Conservation (phyloP, 2,329 filamentous ascomycete species). For the Fusarium temperatum region DNA sequence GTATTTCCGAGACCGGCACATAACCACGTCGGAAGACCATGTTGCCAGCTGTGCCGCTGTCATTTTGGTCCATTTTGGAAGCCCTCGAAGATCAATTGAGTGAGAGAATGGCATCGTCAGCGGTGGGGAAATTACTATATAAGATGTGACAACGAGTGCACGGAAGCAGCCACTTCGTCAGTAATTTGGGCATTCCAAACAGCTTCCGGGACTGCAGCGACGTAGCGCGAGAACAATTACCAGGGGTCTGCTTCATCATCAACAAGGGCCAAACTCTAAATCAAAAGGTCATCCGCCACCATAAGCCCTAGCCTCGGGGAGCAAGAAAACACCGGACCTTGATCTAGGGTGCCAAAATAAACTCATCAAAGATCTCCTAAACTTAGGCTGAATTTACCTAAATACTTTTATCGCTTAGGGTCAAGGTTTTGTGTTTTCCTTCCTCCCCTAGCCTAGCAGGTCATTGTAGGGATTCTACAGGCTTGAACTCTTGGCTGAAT, state of each 20-base stretch:
- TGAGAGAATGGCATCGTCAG: not conserved
- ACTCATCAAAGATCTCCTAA: too few species aligned
- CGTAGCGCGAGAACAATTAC: not conserved
- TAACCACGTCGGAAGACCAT: conserved; percentile 14
- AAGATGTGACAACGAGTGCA: not conserved
- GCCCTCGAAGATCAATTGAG: not conserved
- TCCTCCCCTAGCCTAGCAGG: not conserved
- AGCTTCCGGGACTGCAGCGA: not conserved
- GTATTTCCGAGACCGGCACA: conserved; percentile 14
- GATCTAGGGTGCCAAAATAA: too few species aligned
- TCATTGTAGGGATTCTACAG: not conserved
- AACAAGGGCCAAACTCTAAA: not conserved
- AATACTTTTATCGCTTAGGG: too few species aligned
- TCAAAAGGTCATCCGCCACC: not conserved
- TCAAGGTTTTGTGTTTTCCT: too few species aligned
- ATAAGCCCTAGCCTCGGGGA: not conserved
- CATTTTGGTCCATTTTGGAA: not conserved
- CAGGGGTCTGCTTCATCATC: not conserved
- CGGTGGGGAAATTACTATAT: not conserved
- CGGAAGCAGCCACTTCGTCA: not conserved
- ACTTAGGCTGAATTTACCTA: too few species aligned
- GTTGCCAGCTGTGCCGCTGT: not conserved
- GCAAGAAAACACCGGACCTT: too few species aligned
- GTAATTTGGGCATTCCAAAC: not conserved
- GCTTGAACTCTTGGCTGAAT: not conserved